Conservation (phyloP, 768 basidiomycete species). For the Mycena latifolia region DNA sequence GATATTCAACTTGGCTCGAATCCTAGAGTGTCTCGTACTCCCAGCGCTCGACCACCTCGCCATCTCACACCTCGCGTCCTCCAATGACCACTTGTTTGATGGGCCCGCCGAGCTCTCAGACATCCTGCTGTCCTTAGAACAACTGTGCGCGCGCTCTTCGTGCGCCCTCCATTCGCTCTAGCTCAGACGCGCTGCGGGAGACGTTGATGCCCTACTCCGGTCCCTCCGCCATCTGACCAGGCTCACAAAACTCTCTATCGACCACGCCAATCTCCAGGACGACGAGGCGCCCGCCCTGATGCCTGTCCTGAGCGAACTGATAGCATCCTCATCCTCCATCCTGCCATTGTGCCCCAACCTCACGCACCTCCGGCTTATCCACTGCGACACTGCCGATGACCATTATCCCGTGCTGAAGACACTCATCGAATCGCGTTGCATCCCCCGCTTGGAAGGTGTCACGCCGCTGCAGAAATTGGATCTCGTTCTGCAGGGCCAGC, state of each 20-base stretch:
- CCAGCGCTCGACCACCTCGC: neutral
- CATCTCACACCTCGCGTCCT: neutral
- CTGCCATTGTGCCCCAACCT: neutral
- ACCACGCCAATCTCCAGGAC: too few relatives aligned
- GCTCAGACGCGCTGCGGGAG: neutral
- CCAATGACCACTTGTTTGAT: neutral
- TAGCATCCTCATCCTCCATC: too few relatives aligned
- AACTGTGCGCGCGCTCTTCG: neutral
- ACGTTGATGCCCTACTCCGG: neutral
- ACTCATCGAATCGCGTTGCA: constrained; percentile 4
- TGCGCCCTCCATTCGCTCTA: neutral
- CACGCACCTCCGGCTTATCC: neutral
- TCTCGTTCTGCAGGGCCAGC: too few relatives aligned
- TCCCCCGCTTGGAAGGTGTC: too few relatives aligned
- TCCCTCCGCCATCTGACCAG: neutral
- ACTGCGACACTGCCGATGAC: neutral
- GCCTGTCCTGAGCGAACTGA: too few relatives aligned
- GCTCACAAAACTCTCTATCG: too few relatives aligned
- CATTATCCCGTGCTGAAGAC: neutral
- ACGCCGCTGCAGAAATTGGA: too few relatives aligned
- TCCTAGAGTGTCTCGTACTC: neutral
- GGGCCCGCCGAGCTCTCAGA: too few relatives aligned
- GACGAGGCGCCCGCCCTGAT: too few relatives aligned
- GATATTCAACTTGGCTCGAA: neutral
- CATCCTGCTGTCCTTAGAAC: neutral